These are phyloP conservation scores for Chamaecyparis obtusa DNA, from an alignment of 75 land plant species.

Conservation along the genomic window DNA sequence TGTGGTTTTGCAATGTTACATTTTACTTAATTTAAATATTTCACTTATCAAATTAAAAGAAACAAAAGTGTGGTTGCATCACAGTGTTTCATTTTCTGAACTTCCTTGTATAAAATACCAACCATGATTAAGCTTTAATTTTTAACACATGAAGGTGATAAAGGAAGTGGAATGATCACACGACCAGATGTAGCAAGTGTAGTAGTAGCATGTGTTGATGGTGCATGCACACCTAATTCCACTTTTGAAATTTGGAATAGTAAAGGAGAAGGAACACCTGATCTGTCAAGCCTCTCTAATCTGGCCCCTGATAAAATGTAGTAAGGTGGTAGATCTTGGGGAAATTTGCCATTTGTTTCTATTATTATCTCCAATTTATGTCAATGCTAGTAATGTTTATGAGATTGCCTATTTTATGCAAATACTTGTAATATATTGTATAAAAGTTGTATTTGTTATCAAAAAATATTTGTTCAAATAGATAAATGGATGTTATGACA, in stretches of 20 bases:
- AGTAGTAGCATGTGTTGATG: slow-evolving; percentile 30
- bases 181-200: slow-evolving; percentile 27
- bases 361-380: not conserved
- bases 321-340: not conserved
- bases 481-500: no score
- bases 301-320: slow-evolving; percentile 14
- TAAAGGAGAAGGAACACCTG: slow-evolving; percentile 3
- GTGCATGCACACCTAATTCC: slow-evolving; percentile 27
- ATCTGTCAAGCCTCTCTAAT: slow-evolving; percentile 11
- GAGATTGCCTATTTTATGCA: no score
- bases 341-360: not conserved
- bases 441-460: no score
- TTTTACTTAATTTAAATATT: no score
- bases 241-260: slow-evolving; percentile 26
- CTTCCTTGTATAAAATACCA: not conserved
- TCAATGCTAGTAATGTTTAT: not conserved
- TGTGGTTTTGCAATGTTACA: no score
- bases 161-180: slow-evolving; percentile 20
- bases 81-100: not conserved
- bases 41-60: not conserved
- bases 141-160: slow-evolving; percentile 19
- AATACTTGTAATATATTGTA: no score
- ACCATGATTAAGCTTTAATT: not conserved
- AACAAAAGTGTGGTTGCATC: not conserved
- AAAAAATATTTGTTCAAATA: no score